Base-by-base conservation (phyloP, 306 rosid genomes). In the Citrullus colocynthis region DNA sequence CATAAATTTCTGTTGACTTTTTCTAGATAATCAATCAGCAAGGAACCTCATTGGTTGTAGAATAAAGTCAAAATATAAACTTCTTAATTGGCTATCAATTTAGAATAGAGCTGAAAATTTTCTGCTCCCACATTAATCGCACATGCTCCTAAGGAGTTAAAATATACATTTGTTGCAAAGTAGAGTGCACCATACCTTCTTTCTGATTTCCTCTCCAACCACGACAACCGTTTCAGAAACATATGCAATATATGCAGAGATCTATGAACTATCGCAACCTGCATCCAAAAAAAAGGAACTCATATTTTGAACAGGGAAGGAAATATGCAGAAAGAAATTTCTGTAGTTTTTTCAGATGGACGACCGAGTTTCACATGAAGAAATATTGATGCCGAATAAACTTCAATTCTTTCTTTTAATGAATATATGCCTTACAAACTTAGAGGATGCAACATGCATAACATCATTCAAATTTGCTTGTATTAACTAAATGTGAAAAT, bases 231-330 rank as follows among this genome's bases (percentile, higher is more conserved):
- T 87, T 89, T 90, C 91, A 94, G 75, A 88, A 85, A 87, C 82
- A 78, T 56, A 83, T 85, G 90, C 79, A 94, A 81, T 79, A 94
- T 81, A 74, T 76, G 77, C 28, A 94, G 86, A 86, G 96, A 86
- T 83, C 92, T 85, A 75, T 78, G 89, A 81, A 86, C 90, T 84
- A 92, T 80, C 79, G 78, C 85, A 78, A 85, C 90, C 98, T 94
- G 88, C 4, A 69, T 64, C 75, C 81, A 59, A 81, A 85, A 74
- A 14, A 80, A 76, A 66, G 34, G 71, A 70, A 48, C 39, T 59
- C 32, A 76, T 71, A 74, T 24, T 59, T 70, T n/a, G 45, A 45
- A 70, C 13, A 70, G 39, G 30, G 11, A 42, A 69, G n/a, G 37
- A 45, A 70, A 16, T 17, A 15, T 70, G 18, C 37, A 44, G 39